Base-by-base conservation (phyloP, 2,329 filamentous ascomycete genomes). In the Pyrenochaeta sp. region DNA sequence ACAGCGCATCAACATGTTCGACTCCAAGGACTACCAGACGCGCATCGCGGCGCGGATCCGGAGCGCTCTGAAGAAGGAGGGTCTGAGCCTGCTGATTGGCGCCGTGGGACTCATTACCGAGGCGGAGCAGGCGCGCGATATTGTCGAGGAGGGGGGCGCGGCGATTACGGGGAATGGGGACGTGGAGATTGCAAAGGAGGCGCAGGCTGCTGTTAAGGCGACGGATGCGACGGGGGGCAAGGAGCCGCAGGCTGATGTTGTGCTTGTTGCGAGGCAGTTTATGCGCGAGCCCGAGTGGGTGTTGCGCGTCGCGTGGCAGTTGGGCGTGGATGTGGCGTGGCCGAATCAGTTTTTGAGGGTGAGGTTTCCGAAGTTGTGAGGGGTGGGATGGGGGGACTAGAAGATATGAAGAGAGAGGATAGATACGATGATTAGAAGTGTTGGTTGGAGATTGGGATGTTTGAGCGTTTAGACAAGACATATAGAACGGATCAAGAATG, bases 221-320 rank as follows among this genome's bases (percentile, higher is more conserved):
- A 75, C 72, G 1, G 66, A 74, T 24, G 37, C 56, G 1, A 53
- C 37, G 1, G 48, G 57, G 6, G 64, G 58, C 1, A 51, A 55
- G 2, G 63, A 66, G 31, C 63, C 65, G 0, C 63, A 69, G 71
- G 75, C 78, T 0, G 79, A 82, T 67, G 74, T 75, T 0, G 68
- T 81, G 17, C 52, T 81, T n/a, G 72, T 82, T 23, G 79, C 74
- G 1, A 69, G 78, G 29, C 79, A 82, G 50, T 81, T 82, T 46
- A 72, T 82, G 71, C 68, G 79, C 6, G 79, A 81, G 62, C 77
- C 79, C 0, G 78, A 80, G 51, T 81, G 79, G 79, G 79, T 81
- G 19, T 49, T 81, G 23, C 75, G 62, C 28, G 77, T 80, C 1
- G 79, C 77, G 7, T 76, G 74, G 65, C 69, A 74, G 54, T 47